A percentile compares a stretch with the other conserved stretches of the same genome.
Conservation (phyloP, 2,329 filamentous ascomycete genomes). For the Tolypocladium pustulatum region DNA sequence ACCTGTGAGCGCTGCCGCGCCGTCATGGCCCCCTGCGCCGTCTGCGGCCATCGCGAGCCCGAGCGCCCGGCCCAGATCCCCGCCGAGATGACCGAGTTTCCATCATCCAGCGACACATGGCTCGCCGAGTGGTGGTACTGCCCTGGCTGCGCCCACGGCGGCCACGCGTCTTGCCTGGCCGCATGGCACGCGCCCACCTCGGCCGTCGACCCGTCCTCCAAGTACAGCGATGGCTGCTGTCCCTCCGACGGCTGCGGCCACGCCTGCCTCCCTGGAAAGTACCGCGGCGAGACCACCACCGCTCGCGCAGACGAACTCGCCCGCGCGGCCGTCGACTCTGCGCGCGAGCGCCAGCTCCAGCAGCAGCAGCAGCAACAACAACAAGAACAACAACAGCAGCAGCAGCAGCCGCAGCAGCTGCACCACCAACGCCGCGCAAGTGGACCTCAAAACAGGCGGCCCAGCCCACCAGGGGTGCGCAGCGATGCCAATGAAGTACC, state of each 20-base stretch:
- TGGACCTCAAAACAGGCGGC: slow-evolving; percentile 12
- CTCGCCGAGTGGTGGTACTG: slow-evolving; percentile 52
- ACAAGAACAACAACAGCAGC: neutral
- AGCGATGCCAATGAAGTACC: slow-evolving; percentile 44
- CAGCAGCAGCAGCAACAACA: neutral
- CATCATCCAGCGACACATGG: slow-evolving; percentile 8
- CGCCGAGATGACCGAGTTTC: slow-evolving; percentile 16
- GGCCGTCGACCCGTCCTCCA: slow-evolving; percentile 8
- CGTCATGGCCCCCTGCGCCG: slow-evolving; percentile 44
- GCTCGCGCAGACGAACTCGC: slow-evolving; percentile 41
- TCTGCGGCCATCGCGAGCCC: slow-evolving; percentile 45
- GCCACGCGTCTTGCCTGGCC: slow-evolving; percentile 48
- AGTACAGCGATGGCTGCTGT: slow-evolving; percentile 46
- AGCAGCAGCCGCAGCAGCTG: neutral
- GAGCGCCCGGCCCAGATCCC: slow-evolving; percentile 30
- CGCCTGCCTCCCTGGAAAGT: slow-evolving; percentile 48
- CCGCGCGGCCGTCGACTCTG: slow-evolving; percentile 32
- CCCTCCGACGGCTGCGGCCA: slow-evolving; percentile 56
- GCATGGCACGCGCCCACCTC: slow-evolving; percentile 38
- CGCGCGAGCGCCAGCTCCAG: slow-evolving; percentile 15
- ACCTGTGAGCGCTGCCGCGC: slow-evolving; percentile 45
- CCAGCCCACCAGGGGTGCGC: slow-evolving; percentile 19
- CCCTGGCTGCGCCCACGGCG: slow-evolving; percentile 50
- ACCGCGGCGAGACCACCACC: slow-evolving; percentile 36
- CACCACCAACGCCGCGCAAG: neutral